A percentile compares a stretch with the other conserved stretches of the same genome.
phyloP scores from a whole-genome alignment of 306 rosid genomes.

The Rosa rugosa region DNA sequence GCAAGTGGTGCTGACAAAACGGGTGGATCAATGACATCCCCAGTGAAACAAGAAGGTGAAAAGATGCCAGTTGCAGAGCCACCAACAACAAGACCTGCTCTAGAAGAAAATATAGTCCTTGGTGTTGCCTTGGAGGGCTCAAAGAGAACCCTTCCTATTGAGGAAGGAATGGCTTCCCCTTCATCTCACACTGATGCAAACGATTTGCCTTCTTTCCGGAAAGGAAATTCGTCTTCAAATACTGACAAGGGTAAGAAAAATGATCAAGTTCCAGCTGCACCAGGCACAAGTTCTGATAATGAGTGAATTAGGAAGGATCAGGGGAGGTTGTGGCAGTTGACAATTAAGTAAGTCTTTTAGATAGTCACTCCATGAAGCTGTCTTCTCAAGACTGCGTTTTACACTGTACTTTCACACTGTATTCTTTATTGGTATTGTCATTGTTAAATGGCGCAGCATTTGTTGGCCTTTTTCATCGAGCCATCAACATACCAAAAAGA shows the following conservation, averaged over 20 bases:
- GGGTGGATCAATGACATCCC: slow-evolving; percentile 34
- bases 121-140: slow-evolving; percentile 96
- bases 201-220: slow-evolving; percentile 56
- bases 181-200: slow-evolving; percentile 39
- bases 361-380: slow-evolving; percentile 26
- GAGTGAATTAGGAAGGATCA: slow-evolving; percentile 29
- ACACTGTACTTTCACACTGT: slow-evolving; percentile 20
- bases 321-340: slow-evolving; percentile 6
- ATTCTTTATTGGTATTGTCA: slow-evolving; percentile 4
- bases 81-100: slow-evolving; percentile 42
- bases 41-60: slow-evolving; percentile 54
- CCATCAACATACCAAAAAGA: slow-evolving; percentile 8
- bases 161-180: slow-evolving; percentile 47
- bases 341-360: slow-evolving; percentile 10
- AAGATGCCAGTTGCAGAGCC: slow-evolving; percentile 43
- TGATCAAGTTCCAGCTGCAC: slow-evolving; percentile 41
- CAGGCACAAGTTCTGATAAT: slow-evolving; percentile 35
- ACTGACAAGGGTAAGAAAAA: slow-evolving; percentile 52
- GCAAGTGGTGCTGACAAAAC: slow-evolving; percentile 45
- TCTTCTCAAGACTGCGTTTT: slow-evolving; percentile 14
- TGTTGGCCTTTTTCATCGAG: slow-evolving; percentile 20
- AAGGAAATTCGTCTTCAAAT: slow-evolving; percentile 53
- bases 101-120: slow-evolving; percentile 85
- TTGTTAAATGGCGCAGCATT: background rate
- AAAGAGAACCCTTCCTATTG: slow-evolving; percentile 91